phyloP scores from a whole-genome alignment of 352 stramenopile genomes.

The Peronospora destructor region DNA sequence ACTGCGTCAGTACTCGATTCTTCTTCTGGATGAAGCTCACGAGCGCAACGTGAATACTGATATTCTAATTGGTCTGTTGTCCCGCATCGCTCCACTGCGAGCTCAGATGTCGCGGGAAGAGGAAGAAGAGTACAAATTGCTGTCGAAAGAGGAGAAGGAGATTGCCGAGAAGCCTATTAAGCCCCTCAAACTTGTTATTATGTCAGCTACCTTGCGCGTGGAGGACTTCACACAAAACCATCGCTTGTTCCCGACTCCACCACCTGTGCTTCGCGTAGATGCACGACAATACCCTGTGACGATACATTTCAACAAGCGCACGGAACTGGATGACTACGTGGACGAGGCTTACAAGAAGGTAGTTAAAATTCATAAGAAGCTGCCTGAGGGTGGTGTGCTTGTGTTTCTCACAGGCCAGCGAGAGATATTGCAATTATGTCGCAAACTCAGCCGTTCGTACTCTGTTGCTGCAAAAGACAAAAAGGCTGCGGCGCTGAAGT shows the following conservation, averaged over 20 bases:
- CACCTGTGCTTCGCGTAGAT: conserved; percentile 91
- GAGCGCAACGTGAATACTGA: conserved; percentile 95
- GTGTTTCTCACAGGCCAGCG: conserved; percentile 97
- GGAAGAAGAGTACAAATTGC: conserved; percentile 38
- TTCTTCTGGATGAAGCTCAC: conserved; percentile 93
- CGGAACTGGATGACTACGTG: conserved; percentile 96
- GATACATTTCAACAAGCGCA: conserved; percentile 97
- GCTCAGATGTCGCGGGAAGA: conserved; percentile 81
- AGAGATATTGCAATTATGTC: conserved; percentile 91
- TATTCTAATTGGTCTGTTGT: conserved; percentile 95
- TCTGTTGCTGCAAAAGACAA: conserved; percentile 33
- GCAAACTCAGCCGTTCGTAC: conserved; percentile 56
- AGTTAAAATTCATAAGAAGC: conserved; percentile 95
- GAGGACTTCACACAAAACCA: conserved; percentile 95
- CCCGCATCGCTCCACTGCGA: conserved; percentile 89
- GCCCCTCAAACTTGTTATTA: conserved; percentile 88
- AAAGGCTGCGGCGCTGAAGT: conserved; percentile 24
- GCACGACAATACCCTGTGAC: conserved; percentile 95
- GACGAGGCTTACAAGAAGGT: conserved; percentile 93
- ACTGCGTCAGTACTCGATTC: conserved; percentile 69
- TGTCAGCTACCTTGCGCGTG: conserved; percentile 97
- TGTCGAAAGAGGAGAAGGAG: conserved; percentile 37
- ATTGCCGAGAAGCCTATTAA: conserved; percentile 53
- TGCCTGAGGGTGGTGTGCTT: conserved; percentile 95
- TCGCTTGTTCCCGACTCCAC: conserved; percentile 87